Percentiles rank a stretch among this genome's conserved stretches.
These are phyloP conservation scores for Brassica rapa DNA, from an alignment of 345 rosid genomes.

Conservation along the genomic window DNA sequence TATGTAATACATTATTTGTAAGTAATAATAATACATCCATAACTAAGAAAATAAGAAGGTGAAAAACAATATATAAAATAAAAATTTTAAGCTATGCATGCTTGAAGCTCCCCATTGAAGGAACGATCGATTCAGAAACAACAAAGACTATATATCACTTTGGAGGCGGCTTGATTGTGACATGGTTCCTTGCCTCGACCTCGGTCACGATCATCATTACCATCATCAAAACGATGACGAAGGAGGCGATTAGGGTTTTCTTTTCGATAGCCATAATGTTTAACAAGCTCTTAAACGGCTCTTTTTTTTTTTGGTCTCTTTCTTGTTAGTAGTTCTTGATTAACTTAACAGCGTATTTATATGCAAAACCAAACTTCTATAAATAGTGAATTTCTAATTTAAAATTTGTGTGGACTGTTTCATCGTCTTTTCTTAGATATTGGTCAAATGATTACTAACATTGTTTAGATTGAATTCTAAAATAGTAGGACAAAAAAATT, in stretches of 20 bases:
- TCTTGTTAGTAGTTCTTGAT: not conserved
- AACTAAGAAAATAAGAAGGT: constrained; percentile 25
- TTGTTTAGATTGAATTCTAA: constrained; percentile 8
- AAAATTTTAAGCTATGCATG: not conserved
- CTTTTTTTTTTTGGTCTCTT: not conserved
- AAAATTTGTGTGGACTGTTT: constrained; percentile 13
- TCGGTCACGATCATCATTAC: constrained; percentile 31
- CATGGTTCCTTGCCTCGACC: constrained; percentile 34
- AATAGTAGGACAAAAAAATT: not conserved
- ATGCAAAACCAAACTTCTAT: constrained; percentile 13
- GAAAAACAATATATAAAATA: not conserved
- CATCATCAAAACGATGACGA: constrained; percentile 33
- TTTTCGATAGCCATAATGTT: constrained; percentile 37
- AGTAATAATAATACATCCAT: constrained; percentile 21
- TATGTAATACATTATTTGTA: not conserved
- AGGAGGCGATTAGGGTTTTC: constrained; percentile 33
- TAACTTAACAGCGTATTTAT: constrained; percentile 7
- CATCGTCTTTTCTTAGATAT: constrained; percentile 22
- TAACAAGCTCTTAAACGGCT: constrained; percentile 24
- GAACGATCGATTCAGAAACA: constrained; percentile 26
- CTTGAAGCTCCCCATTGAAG: constrained; percentile 30
- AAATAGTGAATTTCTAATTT: constrained; percentile 24
- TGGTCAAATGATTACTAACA: constrained; percentile 3
- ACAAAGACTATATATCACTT: not conserved
- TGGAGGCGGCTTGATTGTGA: constrained; percentile 28